Conservation (phyloP, 2,329 filamentous ascomycete species). For the Paradendryphiella salina region DNA sequence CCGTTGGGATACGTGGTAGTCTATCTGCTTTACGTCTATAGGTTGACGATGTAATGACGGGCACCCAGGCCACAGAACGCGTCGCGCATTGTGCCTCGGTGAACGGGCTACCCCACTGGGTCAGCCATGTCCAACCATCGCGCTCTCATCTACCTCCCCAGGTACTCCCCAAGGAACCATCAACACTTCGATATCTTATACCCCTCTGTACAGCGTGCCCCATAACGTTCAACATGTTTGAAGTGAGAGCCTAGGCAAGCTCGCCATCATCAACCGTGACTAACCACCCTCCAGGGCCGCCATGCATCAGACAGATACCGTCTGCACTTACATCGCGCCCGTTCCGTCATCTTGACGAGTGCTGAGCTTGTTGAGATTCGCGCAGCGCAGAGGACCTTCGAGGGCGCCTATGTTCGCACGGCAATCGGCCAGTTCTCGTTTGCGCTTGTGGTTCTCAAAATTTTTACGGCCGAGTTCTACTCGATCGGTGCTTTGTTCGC, state of each 20-base stretch:
- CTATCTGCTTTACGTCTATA: no score
- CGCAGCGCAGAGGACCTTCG: constrained; percentile 93
- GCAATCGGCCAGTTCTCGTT: constrained; percentile 95
- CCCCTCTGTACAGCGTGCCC: neutral
- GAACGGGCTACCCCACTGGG: constrained; percentile 12
- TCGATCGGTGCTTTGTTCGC: constrained; percentile 95
- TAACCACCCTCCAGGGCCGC: constrained; percentile 46
- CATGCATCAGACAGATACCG: constrained; percentile 75
- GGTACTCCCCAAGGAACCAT: neutral
- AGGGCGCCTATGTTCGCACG: constrained; percentile 94
- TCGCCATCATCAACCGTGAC: neutral
- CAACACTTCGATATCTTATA: neutral
- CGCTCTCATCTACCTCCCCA: neutral
- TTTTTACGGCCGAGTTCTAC: constrained; percentile 97
- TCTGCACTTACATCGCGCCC: constrained; percentile 79
- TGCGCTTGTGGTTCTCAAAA: constrained; percentile 89
- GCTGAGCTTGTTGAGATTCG: constrained; percentile 92
- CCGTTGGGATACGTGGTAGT: no score
- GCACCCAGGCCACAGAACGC: neutral
- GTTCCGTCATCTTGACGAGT: constrained; percentile 77
- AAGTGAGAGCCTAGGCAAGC: constrained; percentile 13
- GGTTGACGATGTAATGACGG: no score
- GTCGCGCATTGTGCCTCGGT: neutral
- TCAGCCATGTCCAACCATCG: constrained; percentile 3
- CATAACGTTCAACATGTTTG: constrained; percentile 19